These are phyloP conservation scores for Phytophthora colocasiae DNA, from an alignment of 352 stramenopile genomes.

Conservation along the genomic window DNA sequence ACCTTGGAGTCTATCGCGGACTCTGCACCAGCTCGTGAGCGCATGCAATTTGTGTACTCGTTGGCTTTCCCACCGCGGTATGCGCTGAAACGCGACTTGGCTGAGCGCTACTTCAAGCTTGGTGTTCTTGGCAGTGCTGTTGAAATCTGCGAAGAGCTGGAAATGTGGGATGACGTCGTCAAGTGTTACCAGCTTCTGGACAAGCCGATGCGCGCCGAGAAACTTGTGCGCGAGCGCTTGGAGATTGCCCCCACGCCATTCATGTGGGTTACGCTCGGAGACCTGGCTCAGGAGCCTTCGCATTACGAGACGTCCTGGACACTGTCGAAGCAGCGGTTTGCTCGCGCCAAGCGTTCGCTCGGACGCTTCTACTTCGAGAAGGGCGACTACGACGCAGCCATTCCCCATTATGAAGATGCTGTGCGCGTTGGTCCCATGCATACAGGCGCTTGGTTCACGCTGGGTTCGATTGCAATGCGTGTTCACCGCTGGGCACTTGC, in stretches of 20 bases:
- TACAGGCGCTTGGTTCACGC: slow-evolving; percentile 93
- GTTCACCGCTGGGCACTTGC: slow-evolving; percentile 86
- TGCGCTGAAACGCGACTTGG: slow-evolving; percentile 93
- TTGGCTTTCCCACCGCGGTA: slow-evolving; percentile 95
- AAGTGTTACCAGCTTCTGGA: slow-evolving; percentile 95
- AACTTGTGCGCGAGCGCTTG: slow-evolving; percentile 90
- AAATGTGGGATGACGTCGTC: slow-evolving; percentile 97
- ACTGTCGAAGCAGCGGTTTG: slow-evolving; percentile 92
- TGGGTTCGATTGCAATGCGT: slow-evolving; percentile 93
- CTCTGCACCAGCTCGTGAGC: slow-evolving; percentile 89
- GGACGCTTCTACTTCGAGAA: slow-evolving; percentile 91
- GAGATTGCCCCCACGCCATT: slow-evolving; percentile 87
- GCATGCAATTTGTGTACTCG: slow-evolving; percentile 91
- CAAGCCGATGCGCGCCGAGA: slow-evolving; percentile 90
- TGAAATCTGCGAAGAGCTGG: slow-evolving; percentile 94
- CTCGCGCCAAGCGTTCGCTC: slow-evolving; percentile 92
- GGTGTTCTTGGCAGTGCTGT: slow-evolving; percentile 90
- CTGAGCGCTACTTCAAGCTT: slow-evolving; percentile 93
- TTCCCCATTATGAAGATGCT: slow-evolving; percentile 85
- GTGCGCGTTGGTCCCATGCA: slow-evolving; percentile 91
- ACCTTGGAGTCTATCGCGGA: slow-evolving; percentile 89
- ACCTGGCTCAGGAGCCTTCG: slow-evolving; percentile 90
- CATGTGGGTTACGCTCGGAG: slow-evolving; percentile 95
- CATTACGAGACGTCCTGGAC: slow-evolving; percentile 94
- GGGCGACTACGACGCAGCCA: slow-evolving; percentile 77